These are phyloP conservation scores for Hymenoscyphus infarciens DNA, from an alignment of 2,329 filamentous ascomycete genomes.

Conservation along the genomic window DNA sequence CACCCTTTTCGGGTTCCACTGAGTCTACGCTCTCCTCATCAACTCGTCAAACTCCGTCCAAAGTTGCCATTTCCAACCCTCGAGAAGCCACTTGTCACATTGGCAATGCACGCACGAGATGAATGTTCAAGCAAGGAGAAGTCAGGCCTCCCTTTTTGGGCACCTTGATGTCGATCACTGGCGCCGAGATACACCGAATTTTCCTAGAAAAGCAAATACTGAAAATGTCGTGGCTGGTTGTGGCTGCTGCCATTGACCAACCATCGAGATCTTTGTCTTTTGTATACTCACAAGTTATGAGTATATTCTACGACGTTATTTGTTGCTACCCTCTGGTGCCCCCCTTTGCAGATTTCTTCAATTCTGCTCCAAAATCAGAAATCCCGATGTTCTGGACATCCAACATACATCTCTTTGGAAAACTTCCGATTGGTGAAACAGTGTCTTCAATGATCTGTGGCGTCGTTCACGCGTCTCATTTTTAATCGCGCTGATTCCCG, in stretches of 20 bases:
- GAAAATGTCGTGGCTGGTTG: background rate
- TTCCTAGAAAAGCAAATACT: background rate
- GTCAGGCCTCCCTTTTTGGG: background rate
- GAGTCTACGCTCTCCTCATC: background rate
- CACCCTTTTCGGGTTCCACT: background rate
- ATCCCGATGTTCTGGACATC: background rate
- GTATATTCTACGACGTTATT: background rate
- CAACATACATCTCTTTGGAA: background rate
- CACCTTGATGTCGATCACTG: background rate
- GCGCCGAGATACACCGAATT: background rate
- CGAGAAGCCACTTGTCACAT: background rate
- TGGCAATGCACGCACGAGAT: background rate
- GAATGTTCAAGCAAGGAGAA: background rate
- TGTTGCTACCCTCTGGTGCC: background rate
- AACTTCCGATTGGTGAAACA: background rate
- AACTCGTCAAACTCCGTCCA: background rate
- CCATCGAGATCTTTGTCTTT: background rate
- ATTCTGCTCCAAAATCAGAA: background rate
- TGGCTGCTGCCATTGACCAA: constrained; percentile 4
- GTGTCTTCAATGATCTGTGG: background rate
- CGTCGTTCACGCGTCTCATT: background rate
- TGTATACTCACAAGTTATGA: background rate
- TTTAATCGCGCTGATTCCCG: background rate
- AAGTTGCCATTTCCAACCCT: background rate
- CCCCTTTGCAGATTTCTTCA: background rate